Percentiles rank a stretch among this genome's conserved stretches.
Conservation (phyloP, 2,329 filamentous ascomycete species). For the Lojkania enalia region DNA sequence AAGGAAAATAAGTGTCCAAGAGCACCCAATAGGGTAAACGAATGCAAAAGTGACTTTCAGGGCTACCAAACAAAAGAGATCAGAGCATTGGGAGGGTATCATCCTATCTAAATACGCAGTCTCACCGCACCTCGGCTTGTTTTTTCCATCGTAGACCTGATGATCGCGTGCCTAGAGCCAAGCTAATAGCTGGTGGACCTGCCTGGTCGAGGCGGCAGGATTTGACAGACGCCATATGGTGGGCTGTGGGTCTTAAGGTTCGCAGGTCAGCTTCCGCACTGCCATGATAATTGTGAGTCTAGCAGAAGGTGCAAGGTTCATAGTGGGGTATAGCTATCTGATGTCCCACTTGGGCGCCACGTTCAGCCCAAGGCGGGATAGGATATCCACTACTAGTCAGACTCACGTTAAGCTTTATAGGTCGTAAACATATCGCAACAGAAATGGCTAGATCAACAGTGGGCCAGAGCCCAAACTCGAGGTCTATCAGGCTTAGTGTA, state of each 20-base stretch:
- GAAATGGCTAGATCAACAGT: conserved; percentile 1
- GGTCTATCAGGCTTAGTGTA: not conserved
- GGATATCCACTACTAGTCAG: not conserved
- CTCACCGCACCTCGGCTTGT: conserved; percentile 2
- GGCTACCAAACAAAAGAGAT: not conserved
- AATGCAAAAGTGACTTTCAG: conserved; percentile 1
- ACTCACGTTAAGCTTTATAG: conserved; percentile 1
- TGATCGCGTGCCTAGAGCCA: conserved; percentile 13
- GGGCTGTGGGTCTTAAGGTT: conserved; percentile 9
- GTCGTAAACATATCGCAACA: not conserved
- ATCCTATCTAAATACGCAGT: conserved; percentile 13
- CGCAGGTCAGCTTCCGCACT: conserved; percentile 9
- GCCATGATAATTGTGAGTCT: conserved; percentile 12
- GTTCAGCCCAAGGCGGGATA: not conserved
- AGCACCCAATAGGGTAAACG: conserved; percentile 4
- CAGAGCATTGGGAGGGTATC: conserved; percentile 10
- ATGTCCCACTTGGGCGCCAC: not conserved
- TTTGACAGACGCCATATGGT: conserved; percentile 7
- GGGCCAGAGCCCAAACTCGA: not conserved
- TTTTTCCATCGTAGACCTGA: conserved; percentile 10
- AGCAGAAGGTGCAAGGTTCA: not conserved
- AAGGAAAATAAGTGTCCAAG: conserved; percentile 9
- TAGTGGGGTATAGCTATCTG: conserved; percentile 9
- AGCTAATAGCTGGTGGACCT: conserved; percentile 1
- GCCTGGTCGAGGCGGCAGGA: not conserved